Percentiles rank a stretch among this genome's conserved stretches.
Conservation (phyloP, 2,329 filamentous ascomycete species). For the Sordariomycetes sp. region DNA sequence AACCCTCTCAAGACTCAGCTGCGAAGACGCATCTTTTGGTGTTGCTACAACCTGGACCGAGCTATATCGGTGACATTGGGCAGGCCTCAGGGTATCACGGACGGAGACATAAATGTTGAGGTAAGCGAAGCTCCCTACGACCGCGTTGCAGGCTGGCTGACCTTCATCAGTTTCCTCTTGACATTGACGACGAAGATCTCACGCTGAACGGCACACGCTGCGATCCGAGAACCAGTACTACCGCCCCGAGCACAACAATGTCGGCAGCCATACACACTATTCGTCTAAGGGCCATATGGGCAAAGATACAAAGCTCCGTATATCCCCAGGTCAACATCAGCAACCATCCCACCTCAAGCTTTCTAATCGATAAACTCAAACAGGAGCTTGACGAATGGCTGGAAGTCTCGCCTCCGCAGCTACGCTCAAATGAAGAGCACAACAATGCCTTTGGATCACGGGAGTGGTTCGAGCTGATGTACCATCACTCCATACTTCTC, state of each 20-base stretch:
- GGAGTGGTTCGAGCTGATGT: slow-evolving; percentile 4
- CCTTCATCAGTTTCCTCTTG: slow-evolving; percentile 17
- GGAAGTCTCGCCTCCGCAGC: background rate
- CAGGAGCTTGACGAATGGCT: slow-evolving; percentile 1
- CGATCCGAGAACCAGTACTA: slow-evolving; percentile 7
- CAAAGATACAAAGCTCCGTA: slow-evolving; percentile 1
- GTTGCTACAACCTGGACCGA: slow-evolving; percentile 4
- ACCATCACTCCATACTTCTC: slow-evolving; percentile 4
- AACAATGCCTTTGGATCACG: background rate
- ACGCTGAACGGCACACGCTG: slow-evolving; percentile 10
- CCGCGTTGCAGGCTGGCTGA: no score
- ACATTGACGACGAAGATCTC: slow-evolving; percentile 19
- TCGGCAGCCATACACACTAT: slow-evolving; percentile 1
- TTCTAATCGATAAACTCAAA: slow-evolving; percentile 1
- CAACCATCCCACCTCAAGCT: background rate
- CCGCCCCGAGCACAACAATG: background rate
- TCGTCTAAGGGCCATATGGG: slow-evolving; percentile 1
- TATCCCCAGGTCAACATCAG: background rate
- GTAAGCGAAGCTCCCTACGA: no score
- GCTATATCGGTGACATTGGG: slow-evolving; percentile 3
- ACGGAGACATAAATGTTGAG: slow-evolving; percentile 18
- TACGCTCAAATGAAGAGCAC: background rate
- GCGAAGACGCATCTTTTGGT: slow-evolving; percentile 4
- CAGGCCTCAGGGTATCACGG: slow-evolving; percentile 14
- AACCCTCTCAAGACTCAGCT: slow-evolving; percentile 3